Evolutionary conservation across 805 yeast species (phyloP).

Genomic region (Hanseniaspora occidentalis): DNA sequence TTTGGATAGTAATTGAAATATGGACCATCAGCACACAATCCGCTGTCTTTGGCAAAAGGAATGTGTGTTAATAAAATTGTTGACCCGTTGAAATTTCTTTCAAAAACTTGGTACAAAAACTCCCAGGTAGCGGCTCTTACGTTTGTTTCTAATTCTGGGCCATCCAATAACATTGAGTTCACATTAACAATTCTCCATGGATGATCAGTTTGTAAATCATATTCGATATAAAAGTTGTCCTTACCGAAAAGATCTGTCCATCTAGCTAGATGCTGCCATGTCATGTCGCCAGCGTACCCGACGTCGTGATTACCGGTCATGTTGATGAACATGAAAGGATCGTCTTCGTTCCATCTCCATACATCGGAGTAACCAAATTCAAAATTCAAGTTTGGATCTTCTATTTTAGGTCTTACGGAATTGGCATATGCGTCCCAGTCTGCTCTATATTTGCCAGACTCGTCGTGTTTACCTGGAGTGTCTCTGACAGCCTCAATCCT

Average conservation of each 20-base stretch:
- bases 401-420: constrained; percentile 8
- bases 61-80: constrained; percentile 81
- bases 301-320: constrained; percentile 93
- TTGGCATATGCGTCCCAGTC: constrained; percentile 21
- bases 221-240: constrained; percentile 72
- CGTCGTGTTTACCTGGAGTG: constrained; percentile 17
- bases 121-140: constrained; percentile 58
- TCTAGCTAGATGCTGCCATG: constrained; percentile 80
- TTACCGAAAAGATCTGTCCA: constrained; percentile 66
- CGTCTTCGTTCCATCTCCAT: constrained; percentile 49
- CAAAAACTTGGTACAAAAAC: constrained; percentile 50
- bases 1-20: constrained; percentile 45
- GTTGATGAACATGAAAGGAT: constrained; percentile 63
- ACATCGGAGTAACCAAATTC: constrained; percentile 45
- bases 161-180: constrained; percentile 75
- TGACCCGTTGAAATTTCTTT: constrained; percentile 53
- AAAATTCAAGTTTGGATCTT: constrained; percentile 24
- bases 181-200: constrained; percentile 88
- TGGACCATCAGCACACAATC: constrained; percentile 84
- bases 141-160: constrained; percentile 72
- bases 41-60: constrained; percentile 73
- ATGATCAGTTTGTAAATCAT: constrained; percentile 45
- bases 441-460: constrained; percentile 15
- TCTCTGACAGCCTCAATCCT: constrained; percentile 22
- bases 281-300: constrained; percentile 91